Conservation (phyloP, 495 filamentous ascomycete genomes). For the Talaromyces liani region DNA sequence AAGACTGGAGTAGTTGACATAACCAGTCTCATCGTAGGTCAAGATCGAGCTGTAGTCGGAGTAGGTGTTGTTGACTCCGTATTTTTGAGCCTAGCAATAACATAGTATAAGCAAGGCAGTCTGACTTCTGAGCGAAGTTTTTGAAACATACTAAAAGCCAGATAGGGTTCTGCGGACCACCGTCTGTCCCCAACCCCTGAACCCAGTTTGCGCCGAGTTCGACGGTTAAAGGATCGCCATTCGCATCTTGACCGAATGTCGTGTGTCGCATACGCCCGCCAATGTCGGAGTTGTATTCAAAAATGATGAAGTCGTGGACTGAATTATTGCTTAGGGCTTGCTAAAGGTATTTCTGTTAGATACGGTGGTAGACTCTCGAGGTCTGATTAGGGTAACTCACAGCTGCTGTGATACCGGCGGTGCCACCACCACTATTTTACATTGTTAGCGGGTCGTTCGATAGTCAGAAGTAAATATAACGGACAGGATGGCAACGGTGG, state of each 20-base stretch:
- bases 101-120: neutral
- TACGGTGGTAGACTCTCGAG: slow-evolving; percentile 8
- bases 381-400: slow-evolving; percentile 22
- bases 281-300: slow-evolving; percentile 59
- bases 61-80: slow-evolving; percentile 51
- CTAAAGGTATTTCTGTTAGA: slow-evolving; percentile 22
- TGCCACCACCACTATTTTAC: slow-evolving; percentile 28
- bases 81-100: slow-evolving; percentile 47
- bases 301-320: slow-evolving; percentile 59
- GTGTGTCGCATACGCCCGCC: slow-evolving; percentile 53
- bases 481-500: slow-evolving; percentile 32
- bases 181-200: slow-evolving; percentile 54
- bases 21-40: slow-evolving; percentile 53
- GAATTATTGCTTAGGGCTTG: slow-evolving; percentile 59
- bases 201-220: slow-evolving; percentile 68
- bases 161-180: slow-evolving; percentile 60
- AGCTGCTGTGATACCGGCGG: slow-evolving; percentile 65
- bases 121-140: too few species aligned
- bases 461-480: slow-evolving; percentile 1
- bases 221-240: slow-evolving; percentile 51
- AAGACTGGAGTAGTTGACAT: slow-evolving; percentile 40
- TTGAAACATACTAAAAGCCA: slow-evolving; percentile 48
- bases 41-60: slow-evolving; percentile 54
- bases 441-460: slow-evolving; percentile 2
- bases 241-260: slow-evolving; percentile 46